Percentiles rank a stretch among this genome's conserved stretches.
phyloP scores from a whole-genome alignment of 139 green algal species.

The Zygnema circumcarinatum region DNA sequence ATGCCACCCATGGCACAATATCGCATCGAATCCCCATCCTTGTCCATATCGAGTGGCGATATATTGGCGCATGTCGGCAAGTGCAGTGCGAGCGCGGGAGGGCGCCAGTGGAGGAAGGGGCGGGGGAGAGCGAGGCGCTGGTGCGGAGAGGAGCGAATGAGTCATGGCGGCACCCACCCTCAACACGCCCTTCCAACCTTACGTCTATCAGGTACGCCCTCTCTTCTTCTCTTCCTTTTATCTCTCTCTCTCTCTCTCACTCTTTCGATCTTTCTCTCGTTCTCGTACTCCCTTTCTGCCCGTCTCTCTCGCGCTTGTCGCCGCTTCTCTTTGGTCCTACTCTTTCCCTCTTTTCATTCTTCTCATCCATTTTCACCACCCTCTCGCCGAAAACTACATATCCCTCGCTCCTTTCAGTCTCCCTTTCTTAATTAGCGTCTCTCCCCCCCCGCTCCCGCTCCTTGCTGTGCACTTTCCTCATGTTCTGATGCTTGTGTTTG shows the following conservation, averaged over 20 bases:
- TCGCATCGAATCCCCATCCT: too few relatives aligned
- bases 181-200: conserved; percentile 39
- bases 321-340: not conserved
- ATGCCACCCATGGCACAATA: too few relatives aligned
- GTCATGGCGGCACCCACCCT: conserved; percentile 21
- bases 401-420: not conserved
- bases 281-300: not conserved
- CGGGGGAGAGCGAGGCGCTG: not conserved
- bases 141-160: not conserved
- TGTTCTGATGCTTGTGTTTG: conserved; percentile 5
- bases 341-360: not conserved
- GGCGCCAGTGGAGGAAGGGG: not conserved
- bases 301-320: not conserved
- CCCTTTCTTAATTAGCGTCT: conserved; percentile 3
- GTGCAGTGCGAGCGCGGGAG: too few relatives aligned
- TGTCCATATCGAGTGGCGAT: too few relatives aligned
- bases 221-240: too few relatives aligned
- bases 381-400: too few relatives aligned
- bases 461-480: not conserved
- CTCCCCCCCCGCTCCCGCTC: not conserved
- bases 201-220: conserved; percentile 30
- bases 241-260: too few relatives aligned
- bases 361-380: not conserved
- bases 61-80: too few relatives aligned
- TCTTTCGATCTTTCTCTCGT: not conserved